Conservation (phyloP, 805 yeast genomes). For the Tetrapisispora nanseiensis region DNA sequence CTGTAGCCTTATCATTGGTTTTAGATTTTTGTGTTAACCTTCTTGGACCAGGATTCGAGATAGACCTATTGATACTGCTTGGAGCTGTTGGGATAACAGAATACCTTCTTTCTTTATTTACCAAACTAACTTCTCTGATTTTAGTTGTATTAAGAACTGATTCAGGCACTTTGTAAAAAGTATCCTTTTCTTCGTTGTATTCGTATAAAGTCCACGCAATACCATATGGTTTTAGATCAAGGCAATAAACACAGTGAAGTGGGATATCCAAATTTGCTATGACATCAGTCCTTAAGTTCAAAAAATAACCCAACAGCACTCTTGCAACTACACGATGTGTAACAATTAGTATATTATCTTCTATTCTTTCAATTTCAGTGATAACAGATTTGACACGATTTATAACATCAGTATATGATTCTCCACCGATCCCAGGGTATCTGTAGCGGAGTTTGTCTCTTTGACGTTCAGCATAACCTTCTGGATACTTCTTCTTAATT, state of each 20-base stretch:
- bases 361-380: slow-evolving; percentile 85
- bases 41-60: slow-evolving; percentile 3
- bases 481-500: slow-evolving; percentile 61
- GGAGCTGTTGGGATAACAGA: slow-evolving; percentile 75
- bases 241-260: slow-evolving; percentile 76
- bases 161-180: slow-evolving; percentile 59
- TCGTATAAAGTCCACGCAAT: slow-evolving; percentile 88
- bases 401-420: slow-evolving; percentile 87
- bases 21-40: background rate
- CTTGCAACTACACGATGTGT: slow-evolving; percentile 90
- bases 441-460: slow-evolving; percentile 74
- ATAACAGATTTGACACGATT: slow-evolving; percentile 83
- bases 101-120: slow-evolving; percentile 57
- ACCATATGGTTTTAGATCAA: slow-evolving; percentile 92
- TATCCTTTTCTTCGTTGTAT: slow-evolving; percentile 66
- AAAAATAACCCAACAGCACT: slow-evolving; percentile 76
- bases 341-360: slow-evolving; percentile 72
- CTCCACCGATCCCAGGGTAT: slow-evolving; percentile 97
- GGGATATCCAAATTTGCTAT: slow-evolving; percentile 91
- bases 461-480: slow-evolving; percentile 69
- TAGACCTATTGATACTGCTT: slow-evolving; percentile 16
- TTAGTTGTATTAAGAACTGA: slow-evolving; percentile 37
- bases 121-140: slow-evolving; percentile 62
- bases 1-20: background rate
- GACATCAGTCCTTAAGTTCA: slow-evolving; percentile 68